Evolutionary conservation across 495 filamentous ascomycete genomes (phyloP).

Genomic region (Neurospora sp.): DNA sequence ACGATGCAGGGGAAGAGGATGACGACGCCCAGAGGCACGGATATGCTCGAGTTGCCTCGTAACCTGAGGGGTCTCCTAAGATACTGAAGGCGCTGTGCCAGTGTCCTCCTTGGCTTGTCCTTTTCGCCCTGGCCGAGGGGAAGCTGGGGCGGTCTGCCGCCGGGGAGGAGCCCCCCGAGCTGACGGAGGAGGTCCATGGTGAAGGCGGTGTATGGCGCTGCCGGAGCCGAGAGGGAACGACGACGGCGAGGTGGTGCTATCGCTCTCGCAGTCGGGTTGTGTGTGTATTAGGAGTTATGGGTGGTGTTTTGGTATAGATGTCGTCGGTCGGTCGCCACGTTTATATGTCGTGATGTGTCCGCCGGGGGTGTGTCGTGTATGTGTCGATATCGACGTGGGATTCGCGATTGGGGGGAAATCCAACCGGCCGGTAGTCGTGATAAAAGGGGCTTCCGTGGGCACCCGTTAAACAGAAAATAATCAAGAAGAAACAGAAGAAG

Average conservation of each 20-base stretch:
- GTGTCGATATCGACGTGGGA: neutral
- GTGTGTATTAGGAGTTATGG: neutral
- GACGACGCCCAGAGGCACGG: conserved; percentile 86
- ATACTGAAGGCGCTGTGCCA: conserved; percentile 57
- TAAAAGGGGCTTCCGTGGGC: neutral
- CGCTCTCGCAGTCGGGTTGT: neutral
- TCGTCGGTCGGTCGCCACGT: neutral
- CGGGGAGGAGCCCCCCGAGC: conserved; percentile 38
- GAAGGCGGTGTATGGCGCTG: conserved; percentile 10
- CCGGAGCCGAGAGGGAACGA: conserved; percentile 8
- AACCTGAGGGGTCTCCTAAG: conserved; percentile 81
- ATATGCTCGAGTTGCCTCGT: conserved; percentile 88
- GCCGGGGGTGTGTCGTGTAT: neutral
- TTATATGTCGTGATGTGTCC: neutral
- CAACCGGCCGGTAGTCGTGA: neutral
- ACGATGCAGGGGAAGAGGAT: conserved; percentile 88
- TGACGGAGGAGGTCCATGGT: conserved; percentile 48
- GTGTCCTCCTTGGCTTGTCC: conserved; percentile 23
- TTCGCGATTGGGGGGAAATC: neutral
- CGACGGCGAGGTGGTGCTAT: conserved; percentile 4
- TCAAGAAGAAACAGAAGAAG: neutral
- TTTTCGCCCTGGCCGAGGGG: conserved; percentile 36
- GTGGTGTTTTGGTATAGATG: neutral
- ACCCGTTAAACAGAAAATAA: neutral
- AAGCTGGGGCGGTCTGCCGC: conserved; percentile 25